Evolutionary conservation across 2,329 filamentous ascomycete genomes (phyloP).

Genomic region (Ophiostoma quercus): DNA sequence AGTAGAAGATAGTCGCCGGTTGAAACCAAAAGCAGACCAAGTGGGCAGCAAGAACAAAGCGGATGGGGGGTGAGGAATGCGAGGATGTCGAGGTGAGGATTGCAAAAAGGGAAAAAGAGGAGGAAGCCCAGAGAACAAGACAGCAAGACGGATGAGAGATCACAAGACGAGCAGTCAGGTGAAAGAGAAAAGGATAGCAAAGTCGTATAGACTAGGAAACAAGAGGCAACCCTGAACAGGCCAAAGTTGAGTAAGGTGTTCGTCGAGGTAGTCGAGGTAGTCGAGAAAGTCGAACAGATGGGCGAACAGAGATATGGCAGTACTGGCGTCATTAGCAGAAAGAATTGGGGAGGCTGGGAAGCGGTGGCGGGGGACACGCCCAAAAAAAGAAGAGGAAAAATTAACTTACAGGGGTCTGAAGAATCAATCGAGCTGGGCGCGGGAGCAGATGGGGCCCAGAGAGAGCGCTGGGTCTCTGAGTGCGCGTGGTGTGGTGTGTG

Average conservation of each 20-base stretch:
- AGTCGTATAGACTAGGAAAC: slow-evolving; percentile 9
- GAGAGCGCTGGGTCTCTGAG: background rate
- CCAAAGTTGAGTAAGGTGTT: slow-evolving; percentile 14
- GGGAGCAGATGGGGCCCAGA: slow-evolving; percentile 1
- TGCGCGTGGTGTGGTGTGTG: slow-evolving; percentile 12
- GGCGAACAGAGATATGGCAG: slow-evolving; percentile 20
- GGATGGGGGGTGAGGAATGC: slow-evolving; percentile 6
- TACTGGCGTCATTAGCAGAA: slow-evolving; percentile 26
- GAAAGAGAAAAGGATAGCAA: background rate
- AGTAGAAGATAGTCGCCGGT: slow-evolving; percentile 10
- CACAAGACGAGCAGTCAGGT: background rate
- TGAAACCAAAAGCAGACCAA: slow-evolving; percentile 11
- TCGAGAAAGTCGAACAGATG: slow-evolving; percentile 15
- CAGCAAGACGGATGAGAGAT: background rate
- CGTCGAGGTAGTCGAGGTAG: slow-evolving; percentile 13
- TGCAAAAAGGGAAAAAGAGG: slow-evolving; percentile 9
- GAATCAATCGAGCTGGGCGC: slow-evolving; percentile 20
- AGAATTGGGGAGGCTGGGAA: slow-evolving; percentile 29
- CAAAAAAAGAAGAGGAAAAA: slow-evolving; percentile 16
- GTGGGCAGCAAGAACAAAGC: slow-evolving; percentile 11
- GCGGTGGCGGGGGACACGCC: slow-evolving; percentile 26
- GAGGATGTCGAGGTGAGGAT: background rate
- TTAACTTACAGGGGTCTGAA: slow-evolving; percentile 23
- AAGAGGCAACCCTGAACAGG: slow-evolving; percentile 19
- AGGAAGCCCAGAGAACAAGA: background rate